Evolutionary conservation across 495 filamentous ascomycete species (phyloP), one percentile per base, ranked within the genome.

Genomic region (Choiromyces venosus): DNA sequence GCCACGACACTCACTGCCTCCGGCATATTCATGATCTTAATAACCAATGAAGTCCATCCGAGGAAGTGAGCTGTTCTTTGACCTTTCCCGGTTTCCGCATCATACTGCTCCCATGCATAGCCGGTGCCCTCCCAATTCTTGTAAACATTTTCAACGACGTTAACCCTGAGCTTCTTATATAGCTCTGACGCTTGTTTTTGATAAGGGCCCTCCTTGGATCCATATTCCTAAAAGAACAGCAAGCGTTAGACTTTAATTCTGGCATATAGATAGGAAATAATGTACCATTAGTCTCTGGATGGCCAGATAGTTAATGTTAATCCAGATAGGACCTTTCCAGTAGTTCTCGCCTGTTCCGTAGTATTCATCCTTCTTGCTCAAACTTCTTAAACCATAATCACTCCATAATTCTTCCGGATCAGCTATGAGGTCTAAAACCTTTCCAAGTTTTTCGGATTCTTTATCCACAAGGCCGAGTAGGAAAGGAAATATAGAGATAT

Each of bases 41-140:
- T 94, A 76, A 98, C 94, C 82, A 97, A 84, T 82, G 92, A 96
- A 67, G 96, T 99, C 95, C 95, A 99, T 70, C 95, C 95, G 21
- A 94, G 96, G 82, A 99, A 99, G 85, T 98, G 95, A 84, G 97
- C 93, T 35, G 93, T 98, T 67, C 95, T 88, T 85, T 98, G 96
- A 40, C 95, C 95, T 71, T 87, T 87, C 66, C 95, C 95, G 5
- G 91, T 97, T 74, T 97, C 92, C 0, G 94, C 92, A 82, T 97
- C 93, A 83, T 97, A 99, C 83, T 99, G 95, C 82, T 99, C 95
- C 96, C 96, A 99, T 14, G 96, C 95, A 82, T 97, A 99, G 25
- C 94, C 93, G 0, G 95, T 99, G 74, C 91, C 87, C 81, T 89
- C 86, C 95, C 95, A 99, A 80, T 89, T 87, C 46, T 88, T 85